phyloP scores from a whole-genome alignment of 2,329 filamentous ascomycete species.

The Dryadomyces quercus-mongolicae region DNA sequence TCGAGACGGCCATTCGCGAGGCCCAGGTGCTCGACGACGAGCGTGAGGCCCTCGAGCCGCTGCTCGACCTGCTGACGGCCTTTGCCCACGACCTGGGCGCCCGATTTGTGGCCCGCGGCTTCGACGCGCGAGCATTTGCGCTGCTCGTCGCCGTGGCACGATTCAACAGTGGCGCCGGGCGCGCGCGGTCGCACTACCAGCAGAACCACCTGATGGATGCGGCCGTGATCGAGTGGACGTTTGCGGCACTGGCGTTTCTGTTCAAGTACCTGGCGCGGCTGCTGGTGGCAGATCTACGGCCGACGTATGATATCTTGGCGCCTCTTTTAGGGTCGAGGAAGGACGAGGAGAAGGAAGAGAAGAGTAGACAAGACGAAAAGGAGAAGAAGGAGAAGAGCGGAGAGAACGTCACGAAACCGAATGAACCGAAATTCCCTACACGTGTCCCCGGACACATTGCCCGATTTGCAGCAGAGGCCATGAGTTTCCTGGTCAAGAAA shows the following conservation, averaged over 20 bases:
- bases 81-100: slow-evolving; percentile 89
- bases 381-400: neutral
- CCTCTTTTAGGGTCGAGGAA: slow-evolving; percentile 67
- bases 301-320: slow-evolving; percentile 72
- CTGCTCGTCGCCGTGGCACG: slow-evolving; percentile 64
- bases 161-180: slow-evolving; percentile 9
- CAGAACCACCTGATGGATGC: slow-evolving; percentile 58
- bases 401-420: neutral
- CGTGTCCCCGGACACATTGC: slow-evolving; percentile 78
- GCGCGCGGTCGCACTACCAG: slow-evolving; percentile 5
- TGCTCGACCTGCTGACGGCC: slow-evolving; percentile 78
- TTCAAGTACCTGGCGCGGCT: slow-evolving; percentile 94
- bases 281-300: slow-evolving; percentile 71
- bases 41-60: slow-evolving; percentile 67
- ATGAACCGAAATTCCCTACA: neutral
- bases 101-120: slow-evolving; percentile 61
- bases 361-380: neutral
- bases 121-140: slow-evolving; percentile 65
- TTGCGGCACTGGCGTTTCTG: slow-evolving; percentile 83
- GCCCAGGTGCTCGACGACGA: slow-evolving; percentile 28
- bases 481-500: slow-evolving; percentile 89
- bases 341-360: neutral
- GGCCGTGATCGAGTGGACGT: slow-evolving; percentile 95
- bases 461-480: slow-evolving; percentile 84
- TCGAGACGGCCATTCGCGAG: slow-evolving; percentile 64